Evolutionary conservation across 495 filamentous ascomycete species (phyloP).

Genomic region (Podospora sp.): DNA sequence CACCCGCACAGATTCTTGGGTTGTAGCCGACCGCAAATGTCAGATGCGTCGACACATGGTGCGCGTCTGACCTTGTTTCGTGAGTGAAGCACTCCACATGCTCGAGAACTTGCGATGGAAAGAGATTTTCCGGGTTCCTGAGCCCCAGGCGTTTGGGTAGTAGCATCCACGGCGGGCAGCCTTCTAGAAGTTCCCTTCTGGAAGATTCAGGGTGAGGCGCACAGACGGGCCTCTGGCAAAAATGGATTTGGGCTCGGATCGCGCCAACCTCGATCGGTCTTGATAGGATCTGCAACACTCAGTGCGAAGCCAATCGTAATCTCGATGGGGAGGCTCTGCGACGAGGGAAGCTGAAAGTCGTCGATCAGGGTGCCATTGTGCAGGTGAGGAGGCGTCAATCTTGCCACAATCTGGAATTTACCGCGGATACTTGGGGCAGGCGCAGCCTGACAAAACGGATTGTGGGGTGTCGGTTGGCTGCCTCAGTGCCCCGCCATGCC

Average conservation of each 20-base stretch:
- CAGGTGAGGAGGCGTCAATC: neutral
- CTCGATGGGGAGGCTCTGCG: slow-evolving; percentile 22
- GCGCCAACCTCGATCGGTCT: neutral
- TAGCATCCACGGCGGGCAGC: neutral
- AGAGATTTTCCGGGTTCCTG: slow-evolving; percentile 1
- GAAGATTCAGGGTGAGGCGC: slow-evolving; percentile 8
- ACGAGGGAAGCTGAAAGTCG: slow-evolving; percentile 18
- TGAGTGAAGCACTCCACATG: slow-evolving; percentile 8
- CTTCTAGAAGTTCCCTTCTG: slow-evolving; percentile 13
- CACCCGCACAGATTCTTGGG: slow-evolving; percentile 26
- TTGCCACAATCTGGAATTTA: neutral
- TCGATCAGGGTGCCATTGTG: slow-evolving; percentile 9
- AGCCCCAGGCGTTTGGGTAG: neutral
- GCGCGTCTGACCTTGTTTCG: slow-evolving; percentile 17
- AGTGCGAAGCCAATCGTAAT: slow-evolving; percentile 10
- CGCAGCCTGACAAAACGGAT: neutral
- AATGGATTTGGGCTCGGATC: slow-evolving; percentile 5
- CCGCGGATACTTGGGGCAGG: neutral
- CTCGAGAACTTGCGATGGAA: neutral
- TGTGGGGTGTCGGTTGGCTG: neutral
- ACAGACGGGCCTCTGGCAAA: slow-evolving; percentile 6
- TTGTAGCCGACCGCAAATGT: slow-evolving; percentile 16
- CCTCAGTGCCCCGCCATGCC: neutral
- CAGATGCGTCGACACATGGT: slow-evolving; percentile 4
- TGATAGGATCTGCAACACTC: neutral